Conservation (phyloP, 2,329 filamentous ascomycete genomes). For the Pezicula carpinea region DNA sequence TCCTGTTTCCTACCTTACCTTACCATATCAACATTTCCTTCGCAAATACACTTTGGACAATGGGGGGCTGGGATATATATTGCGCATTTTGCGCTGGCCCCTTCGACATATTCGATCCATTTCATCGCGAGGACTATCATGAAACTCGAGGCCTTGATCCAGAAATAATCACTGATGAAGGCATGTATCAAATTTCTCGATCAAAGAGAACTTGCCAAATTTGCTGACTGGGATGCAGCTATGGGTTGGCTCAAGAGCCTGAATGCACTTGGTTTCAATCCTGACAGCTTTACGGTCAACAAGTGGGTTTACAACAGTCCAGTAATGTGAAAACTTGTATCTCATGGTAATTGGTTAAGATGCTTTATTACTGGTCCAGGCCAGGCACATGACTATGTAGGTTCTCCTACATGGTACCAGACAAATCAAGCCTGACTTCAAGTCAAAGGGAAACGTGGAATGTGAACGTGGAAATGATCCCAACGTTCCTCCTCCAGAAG, state of each 20-base stretch:
- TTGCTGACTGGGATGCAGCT: not conserved
- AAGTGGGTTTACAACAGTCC: conserved; percentile 4
- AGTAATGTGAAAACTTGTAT: not conserved
- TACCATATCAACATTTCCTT: too few species aligned
- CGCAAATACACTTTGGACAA: not conserved
- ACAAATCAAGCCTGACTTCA: not conserved
- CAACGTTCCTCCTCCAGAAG: conserved; percentile 5
- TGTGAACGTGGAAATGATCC: conserved; percentile 10
- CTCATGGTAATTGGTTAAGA: not conserved
- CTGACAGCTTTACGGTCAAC: conserved; percentile 8
- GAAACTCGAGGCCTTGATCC: conserved; percentile 3
- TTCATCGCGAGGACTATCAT: conserved; percentile 1
- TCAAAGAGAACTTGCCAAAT: not conserved
- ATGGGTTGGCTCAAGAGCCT: conserved; percentile 7
- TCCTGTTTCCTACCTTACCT: too few species aligned
- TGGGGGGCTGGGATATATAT: conserved; percentile 11
- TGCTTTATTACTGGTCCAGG: conserved; percentile 12
- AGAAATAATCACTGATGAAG: conserved; percentile 3
- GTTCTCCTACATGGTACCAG: not conserved
- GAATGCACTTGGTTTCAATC: conserved; percentile 11
- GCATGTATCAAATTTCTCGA: not conserved
- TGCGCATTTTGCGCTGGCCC: conserved; percentile 12
- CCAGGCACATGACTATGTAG: conserved; percentile 3
- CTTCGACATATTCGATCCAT: conserved; percentile 4
- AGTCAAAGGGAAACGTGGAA: conserved; percentile 2